These are phyloP conservation scores for Neurospora tetraspora DNA, from an alignment of 495 filamentous ascomycete genomes.

Conservation along the genomic window DNA sequence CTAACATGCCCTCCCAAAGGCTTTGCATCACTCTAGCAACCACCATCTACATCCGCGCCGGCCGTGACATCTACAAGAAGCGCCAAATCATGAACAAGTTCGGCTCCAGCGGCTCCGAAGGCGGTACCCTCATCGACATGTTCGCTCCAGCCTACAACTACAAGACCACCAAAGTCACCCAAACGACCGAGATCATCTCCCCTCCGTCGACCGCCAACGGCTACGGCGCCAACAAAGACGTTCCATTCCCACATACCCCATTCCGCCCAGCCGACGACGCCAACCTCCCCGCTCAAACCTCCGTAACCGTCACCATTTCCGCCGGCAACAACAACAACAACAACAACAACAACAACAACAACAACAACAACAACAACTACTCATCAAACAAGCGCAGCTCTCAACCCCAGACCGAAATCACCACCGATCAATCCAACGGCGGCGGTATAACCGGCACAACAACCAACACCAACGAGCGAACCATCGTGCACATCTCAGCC, in stretches of 20 bases:
- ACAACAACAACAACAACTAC: conserved; percentile 1
- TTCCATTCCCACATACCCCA: conserved; percentile 1
- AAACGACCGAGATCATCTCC: conserved; percentile 32
- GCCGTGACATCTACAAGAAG: conserved; percentile 56
- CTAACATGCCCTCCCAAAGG: conserved; percentile 18
- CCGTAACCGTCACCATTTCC: conserved; percentile 43
- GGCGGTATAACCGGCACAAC: neutral
- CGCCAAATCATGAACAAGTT: conserved; percentile 37
- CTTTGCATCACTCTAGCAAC: conserved; percentile 59
- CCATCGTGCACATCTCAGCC: neutral
- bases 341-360: conserved; percentile 14
- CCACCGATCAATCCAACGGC: conserved; percentile 4
- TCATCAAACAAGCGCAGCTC: neutral
- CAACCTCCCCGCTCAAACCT: conserved; percentile 1
- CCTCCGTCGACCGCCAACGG: conserved; percentile 14
- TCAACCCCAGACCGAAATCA: conserved; percentile 9
- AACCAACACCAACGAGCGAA: neutral
- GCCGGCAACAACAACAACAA: conserved; percentile 14
- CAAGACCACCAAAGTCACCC: conserved; percentile 52
- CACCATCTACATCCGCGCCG: conserved; percentile 64
- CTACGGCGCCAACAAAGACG: conserved; percentile 1
- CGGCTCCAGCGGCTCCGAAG: conserved; percentile 7
- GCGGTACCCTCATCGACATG: conserved; percentile 15
- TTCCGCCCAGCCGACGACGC: conserved; percentile 7
- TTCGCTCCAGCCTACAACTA: conserved; percentile 28